phyloP scores from a whole-genome alignment of 345 rosid genomes.

The Salix suchowensis region DNA sequence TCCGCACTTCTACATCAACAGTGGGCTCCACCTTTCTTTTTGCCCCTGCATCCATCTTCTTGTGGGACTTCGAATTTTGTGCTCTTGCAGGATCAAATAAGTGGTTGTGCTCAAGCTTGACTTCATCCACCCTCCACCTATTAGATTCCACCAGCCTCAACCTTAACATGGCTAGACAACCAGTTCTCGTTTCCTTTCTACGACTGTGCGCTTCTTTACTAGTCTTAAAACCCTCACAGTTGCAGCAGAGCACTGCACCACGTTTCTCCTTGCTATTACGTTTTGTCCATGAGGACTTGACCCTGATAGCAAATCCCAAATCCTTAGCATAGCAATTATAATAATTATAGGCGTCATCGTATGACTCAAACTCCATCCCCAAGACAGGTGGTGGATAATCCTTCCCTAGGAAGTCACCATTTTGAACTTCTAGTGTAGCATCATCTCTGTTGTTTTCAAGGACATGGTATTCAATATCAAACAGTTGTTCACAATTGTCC shows the following conservation, averaged over 20 bases:
- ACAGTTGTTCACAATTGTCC: neutral
- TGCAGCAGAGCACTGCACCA: conserved; percentile 28
- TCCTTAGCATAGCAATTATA: conserved; percentile 26
- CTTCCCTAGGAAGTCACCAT: conserved; percentile 1
- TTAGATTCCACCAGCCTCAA: conserved; percentile 27
- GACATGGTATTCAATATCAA: conserved; percentile 10
- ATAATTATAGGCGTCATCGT: conserved; percentile 27
- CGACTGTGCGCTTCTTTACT: conserved; percentile 21
- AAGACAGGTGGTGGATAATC: conserved; percentile 15
- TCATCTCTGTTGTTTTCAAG: neutral
- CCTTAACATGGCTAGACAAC: conserved; percentile 27
- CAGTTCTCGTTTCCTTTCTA: conserved; percentile 26
- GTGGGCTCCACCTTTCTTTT: conserved; percentile 45
- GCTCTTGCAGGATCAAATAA: conserved; percentile 22
- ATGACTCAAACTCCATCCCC: conserved; percentile 28
- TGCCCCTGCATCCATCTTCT: conserved; percentile 41
- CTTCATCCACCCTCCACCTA: conserved; percentile 29
- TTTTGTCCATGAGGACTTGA: conserved; percentile 29
- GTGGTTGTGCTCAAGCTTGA: conserved; percentile 26
- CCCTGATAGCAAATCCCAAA: conserved; percentile 25
- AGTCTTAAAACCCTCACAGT: conserved; percentile 26
- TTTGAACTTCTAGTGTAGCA: neutral
- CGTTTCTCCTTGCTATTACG: conserved; percentile 29
- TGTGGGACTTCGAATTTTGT: conserved; percentile 31
- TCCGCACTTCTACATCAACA: conserved; percentile 50